Percentiles rank a stretch among this genome's conserved stretches.
Conservation (phyloP, 257 asterid species). For the Solanum virginianum region DNA sequence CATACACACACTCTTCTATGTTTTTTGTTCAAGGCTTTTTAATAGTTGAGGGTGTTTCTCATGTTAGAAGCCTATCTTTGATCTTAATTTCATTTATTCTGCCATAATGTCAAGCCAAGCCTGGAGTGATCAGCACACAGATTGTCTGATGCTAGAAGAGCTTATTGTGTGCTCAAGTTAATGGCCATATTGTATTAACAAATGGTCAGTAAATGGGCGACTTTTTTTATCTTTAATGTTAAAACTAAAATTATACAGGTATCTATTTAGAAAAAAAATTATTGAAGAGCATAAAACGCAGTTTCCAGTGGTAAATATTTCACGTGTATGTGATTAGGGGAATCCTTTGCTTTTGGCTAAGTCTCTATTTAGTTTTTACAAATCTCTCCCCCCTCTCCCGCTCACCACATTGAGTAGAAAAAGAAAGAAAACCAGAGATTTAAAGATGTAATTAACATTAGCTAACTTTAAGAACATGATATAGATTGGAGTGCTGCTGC, state of each 20-base stretch:
- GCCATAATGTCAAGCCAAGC: background rate
- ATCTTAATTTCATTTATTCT: background rate
- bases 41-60: background rate
- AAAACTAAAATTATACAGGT: background rate
- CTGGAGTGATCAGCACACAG: background rate
- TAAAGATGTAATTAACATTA: background rate
- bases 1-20: background rate
- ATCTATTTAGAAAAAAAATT: background rate
- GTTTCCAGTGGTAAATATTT: background rate
- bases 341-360: background rate
- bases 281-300: background rate
- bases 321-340: background rate
- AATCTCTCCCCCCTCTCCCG: background rate
- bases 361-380: background rate
- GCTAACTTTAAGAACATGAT: background rate
- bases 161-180: background rate
- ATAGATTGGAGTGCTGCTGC: background rate
- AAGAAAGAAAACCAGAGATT: background rate
- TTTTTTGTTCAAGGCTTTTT: background rate
- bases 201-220: background rate
- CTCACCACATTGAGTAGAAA: background rate
- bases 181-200: background rate
- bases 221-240: background rate
- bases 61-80: background rate
- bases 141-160: background rate